phyloP scores from a whole-genome alignment of 73 alveolate genomes.

The Stentor roeselii region DNA sequence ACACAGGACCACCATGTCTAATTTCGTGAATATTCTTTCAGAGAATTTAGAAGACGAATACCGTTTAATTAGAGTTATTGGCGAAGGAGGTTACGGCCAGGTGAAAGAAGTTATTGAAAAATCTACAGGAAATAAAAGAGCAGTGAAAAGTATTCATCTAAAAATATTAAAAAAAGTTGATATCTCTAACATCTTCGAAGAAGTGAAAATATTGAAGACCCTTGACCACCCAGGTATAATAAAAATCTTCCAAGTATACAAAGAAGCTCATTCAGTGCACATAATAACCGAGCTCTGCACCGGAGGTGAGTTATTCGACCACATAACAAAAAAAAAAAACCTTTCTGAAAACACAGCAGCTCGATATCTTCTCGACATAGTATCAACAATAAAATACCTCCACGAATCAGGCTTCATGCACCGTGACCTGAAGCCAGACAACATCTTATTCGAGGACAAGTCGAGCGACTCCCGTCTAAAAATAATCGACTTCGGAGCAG shows the following conservation, averaged over 20 bases:
- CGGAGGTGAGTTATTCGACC: constrained; percentile 51
- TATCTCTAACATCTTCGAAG: constrained; percentile 7
- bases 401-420: constrained; percentile 11
- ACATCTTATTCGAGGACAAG: constrained; percentile 37
- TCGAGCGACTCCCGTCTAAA: constrained; percentile 5
- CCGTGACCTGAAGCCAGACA: constrained; percentile 67
- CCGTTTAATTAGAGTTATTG: background rate
- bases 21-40: too few species aligned
- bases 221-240: constrained; percentile 50
- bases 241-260: constrained; percentile 44
- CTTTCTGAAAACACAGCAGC: constrained; percentile 38
- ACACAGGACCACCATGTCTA: too few species aligned
- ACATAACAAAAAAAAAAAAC: constrained; percentile 22
- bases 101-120: background rate
- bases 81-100: constrained; percentile 18
- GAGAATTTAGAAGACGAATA: background rate
- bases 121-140: background rate
- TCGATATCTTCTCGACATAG: background rate
- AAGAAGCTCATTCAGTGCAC: constrained; percentile 27
- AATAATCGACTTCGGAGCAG: constrained; percentile 54
- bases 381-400: constrained; percentile 6
- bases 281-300: constrained; percentile 48
- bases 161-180: background rate
- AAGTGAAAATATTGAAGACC: constrained; percentile 42
- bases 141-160: background rate